Conservation (phyloP, 2,329 filamentous ascomycete genomes). For the Incumbomyces delicatus region DNA sequence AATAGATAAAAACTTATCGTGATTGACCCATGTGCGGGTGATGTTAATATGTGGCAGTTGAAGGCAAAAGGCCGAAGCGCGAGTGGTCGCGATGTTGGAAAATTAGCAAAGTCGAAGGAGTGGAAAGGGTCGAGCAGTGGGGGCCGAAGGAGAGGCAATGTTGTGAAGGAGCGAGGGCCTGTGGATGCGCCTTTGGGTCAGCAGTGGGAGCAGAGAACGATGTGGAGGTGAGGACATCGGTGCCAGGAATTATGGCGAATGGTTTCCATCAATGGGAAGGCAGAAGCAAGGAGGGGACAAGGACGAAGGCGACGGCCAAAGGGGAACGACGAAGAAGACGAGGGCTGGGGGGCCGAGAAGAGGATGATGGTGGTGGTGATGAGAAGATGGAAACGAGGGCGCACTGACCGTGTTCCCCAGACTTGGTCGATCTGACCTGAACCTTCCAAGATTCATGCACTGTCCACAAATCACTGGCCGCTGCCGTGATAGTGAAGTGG, state of each 20-base stretch:
- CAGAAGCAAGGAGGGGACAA: background rate
- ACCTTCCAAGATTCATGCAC: background rate
- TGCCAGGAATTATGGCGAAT: background rate
- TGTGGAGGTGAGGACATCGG: background rate
- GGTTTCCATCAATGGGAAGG: background rate
- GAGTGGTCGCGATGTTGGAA: too few relatives aligned
- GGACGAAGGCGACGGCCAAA: background rate
- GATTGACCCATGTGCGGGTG: background rate
- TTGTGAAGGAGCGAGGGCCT: background rate
- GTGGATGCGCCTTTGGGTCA: background rate
- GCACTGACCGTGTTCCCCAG: too few relatives aligned
- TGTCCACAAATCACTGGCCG: background rate
- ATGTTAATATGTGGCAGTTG: background rate
- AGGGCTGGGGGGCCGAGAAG: too few relatives aligned
- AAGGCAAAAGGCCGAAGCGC: background rate
- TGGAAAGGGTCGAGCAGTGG: background rate
- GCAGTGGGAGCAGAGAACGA: background rate
- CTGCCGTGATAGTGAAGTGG: background rate
- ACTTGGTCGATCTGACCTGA: background rate
- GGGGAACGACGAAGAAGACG: too few relatives aligned
- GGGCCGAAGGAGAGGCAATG: background rate
- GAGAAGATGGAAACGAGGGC: too few relatives aligned
- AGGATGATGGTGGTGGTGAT: too few relatives aligned
- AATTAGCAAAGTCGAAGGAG: background rate
- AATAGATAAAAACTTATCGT: background rate